Evolutionary conservation across 1,139 yeast genomes (phyloP), one percentile per base, ranked within the genome.

Genomic region (Suhomyces coccinellae): DNA sequence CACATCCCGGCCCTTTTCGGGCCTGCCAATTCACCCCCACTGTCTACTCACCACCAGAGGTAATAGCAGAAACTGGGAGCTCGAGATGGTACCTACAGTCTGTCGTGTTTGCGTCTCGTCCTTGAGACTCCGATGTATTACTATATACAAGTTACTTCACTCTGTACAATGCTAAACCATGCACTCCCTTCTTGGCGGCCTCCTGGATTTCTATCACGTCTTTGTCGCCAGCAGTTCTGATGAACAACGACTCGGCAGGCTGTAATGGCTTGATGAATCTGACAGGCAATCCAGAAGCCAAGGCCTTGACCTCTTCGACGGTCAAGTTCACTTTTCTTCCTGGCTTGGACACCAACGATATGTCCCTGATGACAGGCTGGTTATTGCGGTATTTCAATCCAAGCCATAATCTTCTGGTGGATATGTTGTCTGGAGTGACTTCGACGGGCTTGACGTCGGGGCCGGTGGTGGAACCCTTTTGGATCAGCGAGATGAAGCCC

Each of bases 371-470:
- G 11, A 93, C 96, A 0, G 97, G 85, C 52, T 75, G 73, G 59
- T 85, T 83, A 54, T 88, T 82, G 61, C 95, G 82, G 65, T 95
- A 93, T 62, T 93, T 93, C 61, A 93, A 73, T 1, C 91, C 95
- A 16, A 93, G 67, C 99, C 99, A 93, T 48, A 93, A 76, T 56
- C 96, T 79, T 59, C 99, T 81, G 1, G 95, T 80, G 14, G 96
- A 70, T 37, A 93, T 81, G 61, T 93, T 91, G 62, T 88, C 96
- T 35, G 85, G 90, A 0, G 98, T 90, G 26, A 87, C 89, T 32
- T 90, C 96, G 0, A 81, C 82, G 14, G 87, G 85, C 30, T 58
- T 59, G 34, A 68, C 53, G 63, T 95, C 98, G 14, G 99, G 99
- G 1, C 97, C 97, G n/a, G 77, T 65, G 4, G 81, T 73, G n/a